Evolutionary conservation across 208 protist species (phyloP).

Genomic region (Leishmania turanica): DNA sequence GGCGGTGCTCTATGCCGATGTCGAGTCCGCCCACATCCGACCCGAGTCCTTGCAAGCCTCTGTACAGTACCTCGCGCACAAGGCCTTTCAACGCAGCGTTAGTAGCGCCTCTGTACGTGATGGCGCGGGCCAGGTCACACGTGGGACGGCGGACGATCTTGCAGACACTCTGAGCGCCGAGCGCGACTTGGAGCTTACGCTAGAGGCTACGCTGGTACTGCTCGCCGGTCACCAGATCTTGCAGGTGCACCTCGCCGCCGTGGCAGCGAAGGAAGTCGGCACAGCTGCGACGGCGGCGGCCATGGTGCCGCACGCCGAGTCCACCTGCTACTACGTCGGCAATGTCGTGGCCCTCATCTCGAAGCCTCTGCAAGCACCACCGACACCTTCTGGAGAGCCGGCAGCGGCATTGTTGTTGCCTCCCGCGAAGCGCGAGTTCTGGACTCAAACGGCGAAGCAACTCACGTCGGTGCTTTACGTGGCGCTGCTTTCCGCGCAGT

Average conservation of each 20-base stretch:
- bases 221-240: slow-evolving; percentile 19
- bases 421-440: slow-evolving; percentile 13
- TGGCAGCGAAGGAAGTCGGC: neutral
- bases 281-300: slow-evolving; percentile 10
- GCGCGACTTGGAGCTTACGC: slow-evolving; percentile 28
- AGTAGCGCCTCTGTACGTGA: neutral
- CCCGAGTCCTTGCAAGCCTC: slow-evolving; percentile 12
- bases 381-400: neutral
- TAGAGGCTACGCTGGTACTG: slow-evolving; percentile 21
- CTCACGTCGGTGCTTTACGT: slow-evolving; percentile 29
- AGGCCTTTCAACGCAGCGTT: slow-evolving; percentile 14
- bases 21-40: slow-evolving; percentile 9
- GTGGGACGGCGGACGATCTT: neutral
- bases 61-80: slow-evolving; percentile 27
- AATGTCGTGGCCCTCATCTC: slow-evolving; percentile 5
- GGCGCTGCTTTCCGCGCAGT: slow-evolving; percentile 15
- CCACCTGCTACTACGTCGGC: slow-evolving; percentile 17
- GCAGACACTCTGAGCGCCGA: neutral
- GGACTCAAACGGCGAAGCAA: slow-evolving; percentile 13
- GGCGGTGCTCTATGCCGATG: slow-evolving; percentile 9
- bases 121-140: neutral
- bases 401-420: slow-evolving; percentile 1
- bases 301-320: slow-evolving; percentile 26
- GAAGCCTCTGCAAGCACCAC: neutral
- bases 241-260: slow-evolving; percentile 6